phyloP scores from a whole-genome alignment of 306 rosid species.

The Ziziphus jujuba region DNA sequence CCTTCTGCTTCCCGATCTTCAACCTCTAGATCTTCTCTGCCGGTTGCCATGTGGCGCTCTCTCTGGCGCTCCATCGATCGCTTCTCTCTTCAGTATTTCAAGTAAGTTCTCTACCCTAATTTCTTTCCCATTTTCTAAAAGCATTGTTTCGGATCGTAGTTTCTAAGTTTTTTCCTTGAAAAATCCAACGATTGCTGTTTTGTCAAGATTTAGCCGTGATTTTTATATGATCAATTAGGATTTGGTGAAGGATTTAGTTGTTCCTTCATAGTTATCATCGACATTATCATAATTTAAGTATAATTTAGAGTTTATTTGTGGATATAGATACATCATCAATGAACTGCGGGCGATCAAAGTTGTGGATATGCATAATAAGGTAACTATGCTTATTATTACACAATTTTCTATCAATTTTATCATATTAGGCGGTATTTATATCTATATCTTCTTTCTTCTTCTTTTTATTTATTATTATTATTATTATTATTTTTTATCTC shows the following conservation, averaged over 20 bases:
- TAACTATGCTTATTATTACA: constrained; percentile 10
- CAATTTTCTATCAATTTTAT: background rate
- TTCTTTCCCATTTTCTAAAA: background rate
- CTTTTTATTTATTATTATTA: no score
- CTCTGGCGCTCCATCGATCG: constrained; percentile 85
- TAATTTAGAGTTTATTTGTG: background rate
- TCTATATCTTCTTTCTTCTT: background rate
- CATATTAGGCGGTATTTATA: background rate
- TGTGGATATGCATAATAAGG: constrained; percentile 40
- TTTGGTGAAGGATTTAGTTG: background rate
- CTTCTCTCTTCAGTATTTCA: constrained; percentile 75
- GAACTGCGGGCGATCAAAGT: constrained; percentile 41
- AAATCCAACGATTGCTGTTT: background rate
- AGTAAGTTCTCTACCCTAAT: constrained; percentile 30
- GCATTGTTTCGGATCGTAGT: no score
- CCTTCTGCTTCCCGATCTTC: background rate
- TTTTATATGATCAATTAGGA: background rate
- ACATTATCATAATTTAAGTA: background rate
- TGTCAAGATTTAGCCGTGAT: background rate
- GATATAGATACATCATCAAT: constrained; percentile 25
- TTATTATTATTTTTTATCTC: background rate
- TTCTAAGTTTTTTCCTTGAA: background rate
- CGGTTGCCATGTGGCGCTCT: constrained; percentile 57
- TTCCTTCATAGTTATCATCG: background rate
- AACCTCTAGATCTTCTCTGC: background rate